Evolutionary conservation across 78 protist species (phyloP).

Genomic region (Capsaspora owczarzaki): DNA sequence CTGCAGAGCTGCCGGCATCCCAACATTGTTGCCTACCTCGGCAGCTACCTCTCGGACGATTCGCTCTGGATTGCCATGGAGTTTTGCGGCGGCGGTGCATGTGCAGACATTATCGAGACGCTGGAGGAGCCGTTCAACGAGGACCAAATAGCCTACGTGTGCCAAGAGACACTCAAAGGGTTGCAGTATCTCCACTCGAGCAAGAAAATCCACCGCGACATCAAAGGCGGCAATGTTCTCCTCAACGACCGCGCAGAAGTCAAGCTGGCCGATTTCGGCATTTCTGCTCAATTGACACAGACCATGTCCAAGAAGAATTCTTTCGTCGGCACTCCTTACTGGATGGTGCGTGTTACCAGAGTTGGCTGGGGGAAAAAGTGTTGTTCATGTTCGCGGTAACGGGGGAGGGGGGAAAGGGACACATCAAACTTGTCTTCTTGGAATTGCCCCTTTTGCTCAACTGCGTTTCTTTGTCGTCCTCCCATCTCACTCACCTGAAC

Average conservation of each 20-base stretch:
- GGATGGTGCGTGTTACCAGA: slow-evolving; percentile 46
- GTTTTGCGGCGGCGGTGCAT: slow-evolving; percentile 4
- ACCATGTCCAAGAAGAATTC: background rate
- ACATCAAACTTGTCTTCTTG: too few species aligned
- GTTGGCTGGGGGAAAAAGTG: too few species aligned
- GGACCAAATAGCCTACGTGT: background rate
- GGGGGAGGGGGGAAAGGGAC: too few species aligned
- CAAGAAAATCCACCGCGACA: slow-evolving; percentile 63
- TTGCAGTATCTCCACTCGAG: slow-evolving; percentile 10
- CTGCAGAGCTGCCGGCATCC: slow-evolving; percentile 51
- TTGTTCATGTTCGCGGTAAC: too few species aligned
- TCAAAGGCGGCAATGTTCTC: slow-evolving; percentile 73
- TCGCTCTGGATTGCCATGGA: slow-evolving; percentile 48
- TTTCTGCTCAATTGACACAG: slow-evolving; percentile 7
- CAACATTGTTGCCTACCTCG: slow-evolving; percentile 54
- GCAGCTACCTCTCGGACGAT: slow-evolving; percentile 8
- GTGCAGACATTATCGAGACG: background rate
- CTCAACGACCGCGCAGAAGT: slow-evolving; percentile 38
- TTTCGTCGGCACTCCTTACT: slow-evolving; percentile 45
- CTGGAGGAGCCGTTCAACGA: background rate
- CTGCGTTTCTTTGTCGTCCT: too few species aligned
- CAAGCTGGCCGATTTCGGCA: slow-evolving; percentile 52
- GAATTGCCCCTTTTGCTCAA: too few species aligned
- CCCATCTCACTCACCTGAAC: too few species aligned
- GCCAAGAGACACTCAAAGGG: background rate